A percentile compares a stretch with the other conserved stretches of the same genome.
Conservation (phyloP, 164 flowering plant species). For the Buxus sempervirens region DNA sequence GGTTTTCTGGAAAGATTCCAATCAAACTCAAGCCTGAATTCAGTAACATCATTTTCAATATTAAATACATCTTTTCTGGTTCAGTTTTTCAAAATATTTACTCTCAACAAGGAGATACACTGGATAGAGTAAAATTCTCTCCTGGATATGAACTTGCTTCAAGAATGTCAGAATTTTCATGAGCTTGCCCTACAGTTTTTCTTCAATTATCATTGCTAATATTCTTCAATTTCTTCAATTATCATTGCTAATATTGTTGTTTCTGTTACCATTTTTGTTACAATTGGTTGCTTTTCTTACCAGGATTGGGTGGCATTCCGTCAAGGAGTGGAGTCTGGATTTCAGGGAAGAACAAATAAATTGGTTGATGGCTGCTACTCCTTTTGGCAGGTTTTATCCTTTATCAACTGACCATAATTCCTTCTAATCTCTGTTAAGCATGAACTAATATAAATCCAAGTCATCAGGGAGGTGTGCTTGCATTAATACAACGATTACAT, state of each 20-base stretch:
- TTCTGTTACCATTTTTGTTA: background rate
- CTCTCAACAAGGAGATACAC: background rate
- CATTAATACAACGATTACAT: constrained; percentile 55
- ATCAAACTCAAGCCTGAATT: too few species aligned
- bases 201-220: too few species aligned
- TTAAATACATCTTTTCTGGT: background rate
- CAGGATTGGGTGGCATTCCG: constrained; percentile 92
- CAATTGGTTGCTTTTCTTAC: background rate
- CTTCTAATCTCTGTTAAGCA: background rate
- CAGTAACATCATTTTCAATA: too few species aligned
- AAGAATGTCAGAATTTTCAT: background rate
- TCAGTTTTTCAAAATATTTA: too few species aligned
- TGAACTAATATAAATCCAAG: constrained; percentile 6
- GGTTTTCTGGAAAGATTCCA: too few species aligned
- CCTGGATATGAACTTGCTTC: background rate
- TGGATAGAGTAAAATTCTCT: background rate
- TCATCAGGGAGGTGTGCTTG: constrained; percentile 66
- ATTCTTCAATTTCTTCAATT: too few species aligned
- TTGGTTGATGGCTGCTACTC: constrained; percentile 98
- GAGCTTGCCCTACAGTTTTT: background rate
- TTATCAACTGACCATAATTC: background rate
- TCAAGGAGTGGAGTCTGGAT: constrained; percentile 88
- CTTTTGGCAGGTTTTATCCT: constrained; percentile 85
- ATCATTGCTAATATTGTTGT: too few species aligned
- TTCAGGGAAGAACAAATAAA: constrained; percentile 95